Conservation (phyloP, 2,329 filamentous ascomycete genomes). For the Tympanopsis confertula region DNA sequence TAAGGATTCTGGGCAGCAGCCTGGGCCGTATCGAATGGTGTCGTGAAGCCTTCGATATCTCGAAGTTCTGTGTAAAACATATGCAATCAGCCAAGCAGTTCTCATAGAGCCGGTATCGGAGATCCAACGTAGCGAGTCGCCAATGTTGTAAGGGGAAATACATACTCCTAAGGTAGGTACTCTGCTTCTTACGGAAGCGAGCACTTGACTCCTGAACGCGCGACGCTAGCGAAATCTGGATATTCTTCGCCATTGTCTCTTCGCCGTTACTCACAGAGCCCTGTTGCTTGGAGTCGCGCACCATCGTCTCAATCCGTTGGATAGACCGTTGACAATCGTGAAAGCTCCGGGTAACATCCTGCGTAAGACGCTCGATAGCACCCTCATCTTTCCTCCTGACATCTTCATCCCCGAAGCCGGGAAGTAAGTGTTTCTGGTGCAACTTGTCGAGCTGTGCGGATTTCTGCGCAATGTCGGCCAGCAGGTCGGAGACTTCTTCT, state of each 20-base stretch:
- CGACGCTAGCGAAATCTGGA: slow-evolving; percentile 80
- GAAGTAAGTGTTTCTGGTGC: slow-evolving; percentile 93
- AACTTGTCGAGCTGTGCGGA: slow-evolving; percentile 78
- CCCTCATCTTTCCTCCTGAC: slow-evolving; percentile 76
- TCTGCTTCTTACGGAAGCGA: slow-evolving; percentile 91
- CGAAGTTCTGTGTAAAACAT: neutral
- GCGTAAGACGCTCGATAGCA: slow-evolving; percentile 82
- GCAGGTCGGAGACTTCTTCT: slow-evolving; percentile 78
- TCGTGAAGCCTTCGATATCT: slow-evolving; percentile 44
- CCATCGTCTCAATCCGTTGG: slow-evolving; percentile 76
- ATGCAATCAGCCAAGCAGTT: too few species aligned
- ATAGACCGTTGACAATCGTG: slow-evolving; percentile 84
- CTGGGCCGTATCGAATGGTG: slow-evolving; percentile 20
- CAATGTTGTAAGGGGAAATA: too few species aligned
- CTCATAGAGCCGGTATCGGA: too few species aligned
- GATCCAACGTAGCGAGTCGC: too few species aligned
- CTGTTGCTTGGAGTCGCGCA: slow-evolving; percentile 64
- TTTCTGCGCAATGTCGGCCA: slow-evolving; percentile 71
- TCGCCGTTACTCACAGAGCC: slow-evolving; percentile 70
- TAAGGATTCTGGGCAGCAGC: slow-evolving; percentile 33
- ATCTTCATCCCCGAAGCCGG: slow-evolving; percentile 91
- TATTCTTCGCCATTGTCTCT: slow-evolving; percentile 90
- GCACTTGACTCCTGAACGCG: slow-evolving; percentile 87
- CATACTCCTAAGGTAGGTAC: slow-evolving; percentile 83
- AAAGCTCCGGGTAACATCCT: slow-evolving; percentile 79